Percentiles rank a stretch among this genome's conserved stretches.
phyloP scores from a whole-genome alignment of 2,329 filamentous ascomycete species.

The Monosporascus cannonballus region DNA sequence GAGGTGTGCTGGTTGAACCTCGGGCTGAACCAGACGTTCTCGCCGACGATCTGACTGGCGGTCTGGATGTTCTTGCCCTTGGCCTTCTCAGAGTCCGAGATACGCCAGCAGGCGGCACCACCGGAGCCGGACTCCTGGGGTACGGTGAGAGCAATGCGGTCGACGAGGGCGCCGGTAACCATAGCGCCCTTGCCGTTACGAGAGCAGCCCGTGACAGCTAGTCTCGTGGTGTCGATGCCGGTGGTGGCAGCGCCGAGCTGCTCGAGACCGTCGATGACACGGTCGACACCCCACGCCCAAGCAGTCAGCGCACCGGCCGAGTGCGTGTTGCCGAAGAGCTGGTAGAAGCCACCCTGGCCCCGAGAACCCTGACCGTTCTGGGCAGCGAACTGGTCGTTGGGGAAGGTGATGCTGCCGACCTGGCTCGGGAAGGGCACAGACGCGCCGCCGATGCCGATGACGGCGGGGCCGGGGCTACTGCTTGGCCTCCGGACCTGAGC shows the following conservation, averaged over 20 bases:
- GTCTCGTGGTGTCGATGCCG: constrained; percentile 41
- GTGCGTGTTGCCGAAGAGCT: constrained; percentile 49
- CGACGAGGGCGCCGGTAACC: constrained; percentile 52
- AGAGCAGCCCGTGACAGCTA: constrained; percentile 58
- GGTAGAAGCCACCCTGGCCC: constrained; percentile 54
- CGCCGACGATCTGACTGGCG: constrained; percentile 49
- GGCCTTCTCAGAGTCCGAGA: constrained; percentile 42
- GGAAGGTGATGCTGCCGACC: constrained; percentile 53
- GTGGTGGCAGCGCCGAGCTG: constrained; percentile 35
- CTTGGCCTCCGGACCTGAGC: constrained; percentile 38
- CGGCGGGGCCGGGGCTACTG: constrained; percentile 45
- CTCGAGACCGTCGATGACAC: constrained; percentile 55
- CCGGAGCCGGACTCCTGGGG: constrained; percentile 59
- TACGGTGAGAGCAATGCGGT: constrained; percentile 53
- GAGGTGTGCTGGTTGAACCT: constrained; percentile 46
- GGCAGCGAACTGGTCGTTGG: constrained; percentile 50
- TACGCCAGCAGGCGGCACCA: constrained; percentile 56
- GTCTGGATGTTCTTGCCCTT: constrained; percentile 55
- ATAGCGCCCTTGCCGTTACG: constrained; percentile 60
- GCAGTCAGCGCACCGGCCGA: constrained; percentile 53
- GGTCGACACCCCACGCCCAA: constrained; percentile 58
- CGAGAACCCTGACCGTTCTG: constrained; percentile 41
- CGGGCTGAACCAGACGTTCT: constrained; percentile 59
- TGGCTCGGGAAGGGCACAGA: constrained; percentile 48
- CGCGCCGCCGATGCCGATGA: constrained; percentile 49